phyloP scores from a whole-genome alignment of 805 yeast genomes.

The Myxozyma monticola region DNA sequence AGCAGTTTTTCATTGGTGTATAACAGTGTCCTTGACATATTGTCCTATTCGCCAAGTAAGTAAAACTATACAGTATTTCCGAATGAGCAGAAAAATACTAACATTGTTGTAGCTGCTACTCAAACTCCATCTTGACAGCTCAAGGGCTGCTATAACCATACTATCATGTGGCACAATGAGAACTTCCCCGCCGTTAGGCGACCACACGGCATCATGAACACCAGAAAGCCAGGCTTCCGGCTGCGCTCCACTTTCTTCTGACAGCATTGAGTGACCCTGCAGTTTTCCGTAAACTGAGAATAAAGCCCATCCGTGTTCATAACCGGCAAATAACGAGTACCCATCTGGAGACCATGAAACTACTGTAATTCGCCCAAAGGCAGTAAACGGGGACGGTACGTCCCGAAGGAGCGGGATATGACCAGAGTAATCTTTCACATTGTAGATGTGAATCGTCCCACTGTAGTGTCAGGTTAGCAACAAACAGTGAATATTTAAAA shows the following conservation, averaged over 20 bases:
- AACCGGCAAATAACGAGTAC: conserved; percentile 38
- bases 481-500: too few relatives aligned
- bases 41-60: conserved; percentile 33
- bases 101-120: conserved; percentile 24
- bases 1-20: conserved; percentile 44
- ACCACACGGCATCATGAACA: conserved; percentile 38
- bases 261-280: conserved; percentile 43
- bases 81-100: not conserved
- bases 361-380: conserved; percentile 33
- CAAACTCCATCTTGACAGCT: conserved; percentile 38
- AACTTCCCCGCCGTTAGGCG: conserved; percentile 42
- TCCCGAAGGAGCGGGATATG: conserved; percentile 37
- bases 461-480: not conserved
- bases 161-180: conserved; percentile 36
- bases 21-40: conserved; percentile 47
- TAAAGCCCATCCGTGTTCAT: conserved; percentile 50
- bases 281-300: conserved; percentile 51
- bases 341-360: conserved; percentile 45
- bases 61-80: not conserved
- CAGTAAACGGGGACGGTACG: conserved; percentile 35
- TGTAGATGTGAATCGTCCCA: conserved; percentile 44
- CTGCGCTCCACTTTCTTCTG: conserved; percentile 24
- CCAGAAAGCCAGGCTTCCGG: conserved; percentile 31
- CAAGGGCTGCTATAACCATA: conserved; percentile 30
- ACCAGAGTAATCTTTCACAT: conserved; percentile 42